These are phyloP conservation scores for Cucumis hystrix DNA, from an alignment of 306 rosid genomes.

Conservation along the genomic window DNA sequence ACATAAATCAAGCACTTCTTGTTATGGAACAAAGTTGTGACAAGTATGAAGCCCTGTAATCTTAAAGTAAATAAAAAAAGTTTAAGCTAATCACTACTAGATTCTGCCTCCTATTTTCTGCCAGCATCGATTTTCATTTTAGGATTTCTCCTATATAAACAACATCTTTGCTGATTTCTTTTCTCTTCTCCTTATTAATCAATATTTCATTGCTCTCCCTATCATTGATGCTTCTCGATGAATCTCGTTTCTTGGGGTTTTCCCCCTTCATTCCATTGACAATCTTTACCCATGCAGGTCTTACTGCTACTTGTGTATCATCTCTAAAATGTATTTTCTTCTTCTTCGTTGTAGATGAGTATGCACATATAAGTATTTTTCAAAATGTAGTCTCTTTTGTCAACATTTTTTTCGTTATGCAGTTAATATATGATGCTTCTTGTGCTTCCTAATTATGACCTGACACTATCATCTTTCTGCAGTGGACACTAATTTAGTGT, in stretches of 20 bases:
- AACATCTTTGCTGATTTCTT: neutral
- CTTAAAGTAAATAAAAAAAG: neutral
- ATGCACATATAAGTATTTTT: neutral
- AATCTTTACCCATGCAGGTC: neutral
- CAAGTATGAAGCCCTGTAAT: neutral
- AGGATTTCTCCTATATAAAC: neutral
- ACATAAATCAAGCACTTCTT: neutral
- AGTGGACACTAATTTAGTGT: conserved; percentile 16
- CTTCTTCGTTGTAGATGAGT: neutral
- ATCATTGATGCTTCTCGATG: neutral
- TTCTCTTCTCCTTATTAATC: neutral
- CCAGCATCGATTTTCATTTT: neutral
- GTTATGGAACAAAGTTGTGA: neutral
- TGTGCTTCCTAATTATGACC: conserved; percentile 10
- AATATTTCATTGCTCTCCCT: neutral
- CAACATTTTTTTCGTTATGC: neutral
- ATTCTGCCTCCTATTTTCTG: neutral
- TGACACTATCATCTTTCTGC: conserved; percentile 9
- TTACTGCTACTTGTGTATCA: neutral
- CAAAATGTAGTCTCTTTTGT: neutral
- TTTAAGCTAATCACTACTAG: neutral
- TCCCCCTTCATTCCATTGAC: neutral
- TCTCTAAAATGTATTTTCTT: neutral
- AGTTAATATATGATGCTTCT: neutral
- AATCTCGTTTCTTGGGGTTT: neutral